Evolutionary conservation across 768 basidiomycete genomes (phyloP).

Genomic region (Pseudohyphozyma bogoriensis): DNA sequence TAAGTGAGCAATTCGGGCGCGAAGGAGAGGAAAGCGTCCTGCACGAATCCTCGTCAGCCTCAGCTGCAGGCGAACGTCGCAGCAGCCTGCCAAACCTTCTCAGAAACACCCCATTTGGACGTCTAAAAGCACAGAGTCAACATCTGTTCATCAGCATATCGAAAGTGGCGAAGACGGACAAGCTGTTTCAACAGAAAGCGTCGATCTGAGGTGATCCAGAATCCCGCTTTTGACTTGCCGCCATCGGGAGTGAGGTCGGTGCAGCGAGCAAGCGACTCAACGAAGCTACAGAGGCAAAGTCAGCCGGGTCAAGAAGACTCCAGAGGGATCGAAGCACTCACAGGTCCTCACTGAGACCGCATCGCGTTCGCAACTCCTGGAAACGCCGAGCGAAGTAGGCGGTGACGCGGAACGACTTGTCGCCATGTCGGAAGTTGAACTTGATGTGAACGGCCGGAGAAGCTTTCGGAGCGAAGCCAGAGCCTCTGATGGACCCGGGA

Average conservation of each 20-base stretch:
- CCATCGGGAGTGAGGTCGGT: constrained; percentile 89
- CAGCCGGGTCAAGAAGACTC: not conserved
- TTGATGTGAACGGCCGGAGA: constrained; percentile 18
- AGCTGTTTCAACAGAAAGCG: constrained; percentile 96
- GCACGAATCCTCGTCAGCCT: no score
- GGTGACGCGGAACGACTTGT: constrained; percentile 11
- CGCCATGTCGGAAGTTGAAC: constrained; percentile 14
- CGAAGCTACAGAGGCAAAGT: constrained; percentile 72
- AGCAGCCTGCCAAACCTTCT: constrained; percentile 80
- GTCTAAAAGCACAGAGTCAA: no score
- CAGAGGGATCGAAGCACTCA: not conserved
- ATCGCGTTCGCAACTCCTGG: constrained; percentile 74
- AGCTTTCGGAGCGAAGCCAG: not conserved
- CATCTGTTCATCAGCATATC: no score
- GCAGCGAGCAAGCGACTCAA: constrained; percentile 83
- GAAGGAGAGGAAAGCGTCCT: constrained; percentile 15
- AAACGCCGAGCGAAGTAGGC: constrained; percentile 64
- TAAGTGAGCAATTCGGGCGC: constrained; percentile 15
- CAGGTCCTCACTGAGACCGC: constrained; percentile 44
- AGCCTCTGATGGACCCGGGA: not conserved
- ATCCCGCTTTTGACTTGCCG: constrained; percentile 91
- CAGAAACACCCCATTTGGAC: no score
- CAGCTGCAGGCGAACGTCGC: constrained; percentile 87
- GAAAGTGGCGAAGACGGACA: constrained; percentile 49
- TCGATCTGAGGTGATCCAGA: constrained; percentile 88